Evolutionary conservation across 257 asterid species (phyloP).

Genomic region (Galeopsis tetrahit): DNA sequence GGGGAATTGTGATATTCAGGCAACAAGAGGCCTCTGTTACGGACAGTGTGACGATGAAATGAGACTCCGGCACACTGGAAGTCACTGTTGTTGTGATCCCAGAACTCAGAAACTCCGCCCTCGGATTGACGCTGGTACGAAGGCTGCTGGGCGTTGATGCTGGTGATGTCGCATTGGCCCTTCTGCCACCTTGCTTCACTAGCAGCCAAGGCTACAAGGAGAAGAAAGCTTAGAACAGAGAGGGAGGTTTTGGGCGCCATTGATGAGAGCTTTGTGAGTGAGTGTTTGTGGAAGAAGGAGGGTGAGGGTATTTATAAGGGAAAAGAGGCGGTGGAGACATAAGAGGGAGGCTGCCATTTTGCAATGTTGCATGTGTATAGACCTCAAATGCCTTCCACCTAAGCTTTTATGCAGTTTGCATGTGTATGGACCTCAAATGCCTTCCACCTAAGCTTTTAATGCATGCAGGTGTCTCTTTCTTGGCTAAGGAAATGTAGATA

Average conservation of each 20-base stretch:
- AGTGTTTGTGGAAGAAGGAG: background rate
- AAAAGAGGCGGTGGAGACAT: constrained; percentile 40
- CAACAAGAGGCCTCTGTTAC: constrained; percentile 39
- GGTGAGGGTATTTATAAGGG: constrained; percentile 39
- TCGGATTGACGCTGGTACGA: constrained; percentile 43
- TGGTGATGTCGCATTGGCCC: no score
- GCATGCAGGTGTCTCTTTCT: no score
- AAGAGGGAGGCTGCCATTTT: constrained; percentile 48
- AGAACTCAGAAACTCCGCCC: constrained; percentile 59
- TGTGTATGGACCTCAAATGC: no score
- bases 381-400: constrained; percentile 47
- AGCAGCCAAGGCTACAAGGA: no score
- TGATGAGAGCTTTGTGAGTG: background rate
- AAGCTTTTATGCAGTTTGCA: constrained; percentile 7
- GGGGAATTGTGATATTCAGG: constrained; percentile 37
- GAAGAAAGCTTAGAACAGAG: no score
- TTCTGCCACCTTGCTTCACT: no score
- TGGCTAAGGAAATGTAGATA: no score
- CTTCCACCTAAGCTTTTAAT: no score
- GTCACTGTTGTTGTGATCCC: constrained; percentile 51
- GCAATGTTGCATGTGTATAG: constrained; percentile 55
- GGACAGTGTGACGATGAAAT: constrained; percentile 49
- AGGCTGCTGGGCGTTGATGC: constrained; percentile 54
- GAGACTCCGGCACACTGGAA: constrained; percentile 45
- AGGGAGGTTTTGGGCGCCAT: background rate